Percentiles rank a stretch among this genome's conserved stretches.
These are phyloP conservation scores for Atalantia buxifolia DNA, from an alignment of 345 rosid species.

Conservation along the genomic window DNA sequence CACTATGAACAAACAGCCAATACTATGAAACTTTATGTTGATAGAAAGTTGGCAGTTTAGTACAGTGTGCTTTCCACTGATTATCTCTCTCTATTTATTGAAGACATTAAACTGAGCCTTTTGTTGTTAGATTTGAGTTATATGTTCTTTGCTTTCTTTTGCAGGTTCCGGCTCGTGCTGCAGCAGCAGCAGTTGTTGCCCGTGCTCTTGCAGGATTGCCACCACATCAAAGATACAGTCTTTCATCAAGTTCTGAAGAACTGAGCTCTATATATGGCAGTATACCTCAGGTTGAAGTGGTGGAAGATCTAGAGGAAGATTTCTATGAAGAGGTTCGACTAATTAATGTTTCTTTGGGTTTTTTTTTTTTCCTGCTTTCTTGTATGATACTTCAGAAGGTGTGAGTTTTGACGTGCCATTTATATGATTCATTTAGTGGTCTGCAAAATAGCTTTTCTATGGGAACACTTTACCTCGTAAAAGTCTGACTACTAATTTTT, in stretches of 20 bases:
- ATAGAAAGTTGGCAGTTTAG: background rate
- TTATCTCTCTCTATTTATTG: background rate
- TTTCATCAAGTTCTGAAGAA: conserved; percentile 78
- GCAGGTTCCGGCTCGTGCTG: conserved; percentile 96
- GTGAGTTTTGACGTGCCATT: background rate
- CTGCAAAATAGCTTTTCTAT: background rate
- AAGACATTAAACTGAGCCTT: background rate
- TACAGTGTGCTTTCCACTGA: background rate
- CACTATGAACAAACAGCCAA: background rate
- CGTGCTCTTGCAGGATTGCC: conserved; percentile 88
- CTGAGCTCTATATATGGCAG: conserved; percentile 75
- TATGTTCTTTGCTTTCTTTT: conserved; percentile 9
- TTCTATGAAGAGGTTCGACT: conserved; percentile 75
- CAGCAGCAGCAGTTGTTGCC: conserved; percentile 97
- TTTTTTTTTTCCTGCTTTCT: background rate
- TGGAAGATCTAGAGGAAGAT: conserved; percentile 70
- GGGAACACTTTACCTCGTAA: background rate
- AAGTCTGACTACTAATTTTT: background rate
- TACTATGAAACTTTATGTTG: background rate
- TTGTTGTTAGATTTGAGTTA: conserved; percentile 9
- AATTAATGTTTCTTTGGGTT: background rate
- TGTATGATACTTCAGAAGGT: background rate
- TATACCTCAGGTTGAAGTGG: conserved; percentile 48
- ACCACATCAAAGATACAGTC: conserved; percentile 67
- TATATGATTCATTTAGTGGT: background rate